phyloP scores from a whole-genome alignment of 768 basidiomycete species.

The Agaricus subrufescens region DNA sequence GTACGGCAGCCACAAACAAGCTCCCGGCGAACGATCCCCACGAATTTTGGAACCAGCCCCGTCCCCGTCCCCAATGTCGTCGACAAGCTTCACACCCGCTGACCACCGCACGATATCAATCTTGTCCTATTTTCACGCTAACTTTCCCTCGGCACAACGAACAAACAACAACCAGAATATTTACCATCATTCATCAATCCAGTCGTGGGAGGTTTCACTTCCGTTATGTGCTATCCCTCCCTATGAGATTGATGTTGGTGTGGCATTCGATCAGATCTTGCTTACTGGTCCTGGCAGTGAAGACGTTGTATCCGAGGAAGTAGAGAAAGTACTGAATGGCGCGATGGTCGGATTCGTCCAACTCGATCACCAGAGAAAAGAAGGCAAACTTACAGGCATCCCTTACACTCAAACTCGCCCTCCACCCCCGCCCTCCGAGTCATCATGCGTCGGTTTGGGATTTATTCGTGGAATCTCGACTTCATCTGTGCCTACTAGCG shows the following conservation, averaged over 20 bases:
- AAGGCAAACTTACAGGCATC: slow-evolving; percentile 18
- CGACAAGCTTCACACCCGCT: slow-evolving; percentile 44
- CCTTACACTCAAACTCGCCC: slow-evolving; percentile 56
- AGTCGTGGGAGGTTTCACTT: slow-evolving; percentile 58
- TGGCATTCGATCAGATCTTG: slow-evolving; percentile 58
- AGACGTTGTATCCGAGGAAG: slow-evolving; percentile 69
- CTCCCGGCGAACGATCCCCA: background rate
- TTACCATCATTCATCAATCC: slow-evolving; percentile 29
- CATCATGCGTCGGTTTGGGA: slow-evolving; percentile 71
- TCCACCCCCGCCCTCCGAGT: slow-evolving; percentile 53
- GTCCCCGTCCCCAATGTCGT: slow-evolving; percentile 36
- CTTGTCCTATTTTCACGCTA: slow-evolving; percentile 75
- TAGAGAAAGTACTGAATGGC: slow-evolving; percentile 71
- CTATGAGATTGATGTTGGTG: slow-evolving; percentile 59
- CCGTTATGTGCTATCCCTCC: slow-evolving; percentile 70
- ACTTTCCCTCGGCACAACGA: slow-evolving; percentile 21
- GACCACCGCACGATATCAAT: slow-evolving; percentile 70
- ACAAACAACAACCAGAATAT: slow-evolving; percentile 13
- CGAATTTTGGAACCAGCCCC: slow-evolving; percentile 45
- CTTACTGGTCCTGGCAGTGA: slow-evolving; percentile 73
- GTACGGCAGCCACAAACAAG: background rate
- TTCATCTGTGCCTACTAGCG: background rate
- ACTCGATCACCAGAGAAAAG: background rate
- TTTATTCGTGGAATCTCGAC: slow-evolving; percentile 55
- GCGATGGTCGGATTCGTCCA: slow-evolving; percentile 72